phyloP scores from a whole-genome alignment of 305 asterid genomes.

The Fraxinus baroniana region DNA sequence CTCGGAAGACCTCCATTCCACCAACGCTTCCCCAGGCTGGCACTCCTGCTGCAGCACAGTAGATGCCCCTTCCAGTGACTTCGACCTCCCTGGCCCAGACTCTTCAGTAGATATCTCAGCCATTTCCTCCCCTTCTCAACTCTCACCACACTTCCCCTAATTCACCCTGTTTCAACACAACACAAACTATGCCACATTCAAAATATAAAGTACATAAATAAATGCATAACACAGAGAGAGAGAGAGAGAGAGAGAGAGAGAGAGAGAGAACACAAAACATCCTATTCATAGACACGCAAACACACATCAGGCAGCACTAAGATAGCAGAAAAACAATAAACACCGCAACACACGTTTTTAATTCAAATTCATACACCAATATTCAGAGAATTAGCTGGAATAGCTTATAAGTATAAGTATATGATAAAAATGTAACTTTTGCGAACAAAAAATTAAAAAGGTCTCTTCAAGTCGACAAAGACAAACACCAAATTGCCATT shows the following conservation, averaged over 20 bases:
- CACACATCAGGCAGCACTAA: not conserved
- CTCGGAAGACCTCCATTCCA: conserved; percentile 65
- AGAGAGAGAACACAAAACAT: not conserved
- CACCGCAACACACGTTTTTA: not conserved
- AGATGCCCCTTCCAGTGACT: conserved; percentile 33
- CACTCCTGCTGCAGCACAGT: conserved; percentile 31
- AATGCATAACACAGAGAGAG: no score
- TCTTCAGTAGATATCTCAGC: conserved; percentile 32
- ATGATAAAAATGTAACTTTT: not conserved
- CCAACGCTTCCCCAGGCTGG: conserved; percentile 49
- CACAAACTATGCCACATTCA: not conserved
- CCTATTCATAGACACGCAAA: not conserved
- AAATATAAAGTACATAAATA: not conserved
- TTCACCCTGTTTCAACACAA: conserved; percentile 25
- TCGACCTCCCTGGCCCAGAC: conserved; percentile 33
- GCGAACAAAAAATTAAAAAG: not conserved
- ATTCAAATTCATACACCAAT: not conserved
- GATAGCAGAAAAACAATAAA: not conserved
- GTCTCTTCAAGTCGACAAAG: not conserved
- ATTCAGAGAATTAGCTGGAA: not conserved
- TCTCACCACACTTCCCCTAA: conserved; percentile 37
- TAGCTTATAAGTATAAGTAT: not conserved
- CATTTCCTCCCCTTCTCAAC: conserved; percentile 42
- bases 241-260: not conserved
- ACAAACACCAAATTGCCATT: not conserved